A percentile compares a stretch with the other conserved stretches of the same genome.
Evolutionary conservation across 1,284 basidiomycete genomes (phyloP).

Genomic region (Cutaneotrichosporon cavernicola): DNA sequence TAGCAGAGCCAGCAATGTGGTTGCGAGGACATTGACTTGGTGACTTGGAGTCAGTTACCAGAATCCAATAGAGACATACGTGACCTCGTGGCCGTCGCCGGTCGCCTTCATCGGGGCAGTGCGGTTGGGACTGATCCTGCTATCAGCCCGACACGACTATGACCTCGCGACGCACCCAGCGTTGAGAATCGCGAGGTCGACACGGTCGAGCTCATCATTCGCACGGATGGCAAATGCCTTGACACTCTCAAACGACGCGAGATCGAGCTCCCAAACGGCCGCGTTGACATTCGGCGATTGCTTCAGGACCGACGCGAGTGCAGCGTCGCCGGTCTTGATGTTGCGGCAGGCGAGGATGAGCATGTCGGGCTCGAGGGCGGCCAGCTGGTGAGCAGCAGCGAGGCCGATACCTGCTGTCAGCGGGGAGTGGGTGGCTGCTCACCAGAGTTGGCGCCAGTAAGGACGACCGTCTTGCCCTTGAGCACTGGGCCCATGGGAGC

Average conservation of each 20-base stretch:
- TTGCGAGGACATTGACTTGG: constrained; percentile 29
- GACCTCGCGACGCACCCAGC: constrained; percentile 13
- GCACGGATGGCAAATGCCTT: constrained; percentile 16
- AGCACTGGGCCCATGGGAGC: not conserved
- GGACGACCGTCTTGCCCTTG: constrained; percentile 24
- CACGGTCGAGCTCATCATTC: not conserved
- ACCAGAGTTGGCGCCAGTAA: constrained; percentile 33
- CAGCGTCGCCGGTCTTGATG: constrained; percentile 14
- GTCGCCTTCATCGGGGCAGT: not conserved
- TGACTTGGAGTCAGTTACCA: constrained; percentile 5
- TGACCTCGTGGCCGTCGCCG: constrained; percentile 20
- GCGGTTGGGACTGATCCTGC: not conserved
- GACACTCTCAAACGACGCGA: constrained; percentile 18
- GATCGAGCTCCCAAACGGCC: constrained; percentile 26
- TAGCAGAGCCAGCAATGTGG: constrained; percentile 27
- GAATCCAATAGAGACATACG: constrained; percentile 9
- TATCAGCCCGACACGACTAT: not conserved
- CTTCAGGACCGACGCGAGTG: constrained; percentile 15
- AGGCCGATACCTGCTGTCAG: constrained; percentile 25
- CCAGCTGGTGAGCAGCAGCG: constrained; percentile 23
- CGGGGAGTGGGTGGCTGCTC: no score
- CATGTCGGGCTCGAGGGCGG: constrained; percentile 15
- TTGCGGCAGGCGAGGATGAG: constrained; percentile 31
- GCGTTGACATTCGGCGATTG: constrained; percentile 15
- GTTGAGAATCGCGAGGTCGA: constrained; percentile 21